phyloP scores from a whole-genome alignment of 768 basidiomycete species.

The Mycena maculata region DNA sequence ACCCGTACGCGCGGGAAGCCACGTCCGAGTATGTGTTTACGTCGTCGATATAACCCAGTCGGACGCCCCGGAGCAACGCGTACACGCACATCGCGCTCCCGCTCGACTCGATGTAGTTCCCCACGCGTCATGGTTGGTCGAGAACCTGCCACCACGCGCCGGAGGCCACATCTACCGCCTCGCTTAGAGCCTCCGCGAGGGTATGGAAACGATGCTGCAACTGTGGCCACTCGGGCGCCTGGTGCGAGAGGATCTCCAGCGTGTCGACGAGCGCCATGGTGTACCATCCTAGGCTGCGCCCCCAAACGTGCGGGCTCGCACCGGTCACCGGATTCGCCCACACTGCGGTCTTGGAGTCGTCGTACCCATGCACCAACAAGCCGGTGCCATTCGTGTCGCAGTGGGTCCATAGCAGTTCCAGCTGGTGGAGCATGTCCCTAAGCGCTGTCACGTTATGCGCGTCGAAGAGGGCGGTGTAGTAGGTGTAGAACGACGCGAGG shows the following conservation, averaged over 20 bases:
- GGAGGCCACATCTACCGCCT: slow-evolving; percentile 31
- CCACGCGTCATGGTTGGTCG: slow-evolving; percentile 38
- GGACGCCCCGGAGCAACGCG: slow-evolving; percentile 37
- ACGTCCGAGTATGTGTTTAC: slow-evolving; percentile 20
- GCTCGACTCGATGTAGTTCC: slow-evolving; percentile 44
- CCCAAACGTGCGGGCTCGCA: slow-evolving; percentile 37
- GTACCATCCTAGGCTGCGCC: slow-evolving; percentile 35
- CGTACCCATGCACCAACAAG: slow-evolving; percentile 38
- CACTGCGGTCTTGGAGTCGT: slow-evolving; percentile 36
- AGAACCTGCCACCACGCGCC: slow-evolving; percentile 44
- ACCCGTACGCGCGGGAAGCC: slow-evolving; percentile 37
- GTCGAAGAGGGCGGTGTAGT: slow-evolving; percentile 36
- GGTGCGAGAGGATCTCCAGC: slow-evolving; percentile 35
- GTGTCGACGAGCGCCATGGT: slow-evolving; percentile 36
- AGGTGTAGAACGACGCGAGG: slow-evolving; percentile 41
- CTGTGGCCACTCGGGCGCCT: slow-evolving; percentile 18
- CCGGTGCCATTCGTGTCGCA: slow-evolving; percentile 32
- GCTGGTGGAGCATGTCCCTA: slow-evolving; percentile 38
- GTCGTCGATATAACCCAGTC: slow-evolving; percentile 38
- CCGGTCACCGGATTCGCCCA: slow-evolving; percentile 40
- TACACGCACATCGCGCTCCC: slow-evolving; percentile 44
- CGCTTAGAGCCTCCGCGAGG: slow-evolving; percentile 28
- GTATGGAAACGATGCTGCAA: slow-evolving; percentile 17
- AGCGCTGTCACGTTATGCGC: slow-evolving; percentile 29
- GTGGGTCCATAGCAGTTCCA: slow-evolving; percentile 38